Evolutionary conservation across 2,329 filamentous ascomycete genomes (phyloP).

Genomic region (Exophiala sp.): DNA sequence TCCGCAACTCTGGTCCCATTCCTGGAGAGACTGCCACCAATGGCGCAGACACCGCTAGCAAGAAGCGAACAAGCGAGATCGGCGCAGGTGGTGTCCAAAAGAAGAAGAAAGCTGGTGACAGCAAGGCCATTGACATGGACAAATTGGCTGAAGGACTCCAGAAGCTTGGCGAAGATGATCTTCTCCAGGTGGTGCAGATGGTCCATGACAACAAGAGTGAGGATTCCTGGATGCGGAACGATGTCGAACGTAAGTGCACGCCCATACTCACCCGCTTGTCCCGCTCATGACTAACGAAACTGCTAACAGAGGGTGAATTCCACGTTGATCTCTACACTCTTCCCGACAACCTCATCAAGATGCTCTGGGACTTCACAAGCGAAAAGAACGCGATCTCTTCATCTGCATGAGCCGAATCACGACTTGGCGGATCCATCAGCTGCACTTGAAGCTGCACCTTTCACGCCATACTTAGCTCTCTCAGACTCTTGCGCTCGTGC

Average conservation of each 20-base stretch:
- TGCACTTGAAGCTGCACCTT: background rate
- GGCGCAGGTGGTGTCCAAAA: conserved; percentile 57
- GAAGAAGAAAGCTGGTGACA: conserved; percentile 69
- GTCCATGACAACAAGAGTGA: conserved; percentile 95
- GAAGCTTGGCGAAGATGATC: conserved; percentile 85
- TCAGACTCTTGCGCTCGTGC: no score
- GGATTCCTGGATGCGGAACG: conserved; percentile 95
- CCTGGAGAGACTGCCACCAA: conserved; percentile 63
- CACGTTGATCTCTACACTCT: conserved; percentile 98
- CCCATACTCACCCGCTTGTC: conserved; percentile 2
- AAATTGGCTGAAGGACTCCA: conserved; percentile 90
- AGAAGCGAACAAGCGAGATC: conserved; percentile 51
- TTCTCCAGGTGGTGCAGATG: conserved; percentile 93
- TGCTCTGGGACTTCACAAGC: conserved; percentile 84
- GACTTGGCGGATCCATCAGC: background rate
- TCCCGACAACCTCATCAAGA: conserved; percentile 81
- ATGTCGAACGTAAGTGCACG: conserved; percentile 75
- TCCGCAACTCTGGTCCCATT: conserved; percentile 83
- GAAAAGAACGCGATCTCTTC: conserved; percentile 35
- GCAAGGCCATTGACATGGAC: conserved; percentile 77
- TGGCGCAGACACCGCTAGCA: conserved; percentile 52
- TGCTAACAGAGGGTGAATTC: conserved; percentile 77
- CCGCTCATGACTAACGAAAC: conserved; percentile 30
- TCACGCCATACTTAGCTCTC: background rate
- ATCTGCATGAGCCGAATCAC: conserved; percentile 16